Evolutionary conservation across 2,329 filamentous ascomycete species (phyloP), one percentile per base, ranked within the genome.

Genomic region (Clonostachys chloroleuca): DNA sequence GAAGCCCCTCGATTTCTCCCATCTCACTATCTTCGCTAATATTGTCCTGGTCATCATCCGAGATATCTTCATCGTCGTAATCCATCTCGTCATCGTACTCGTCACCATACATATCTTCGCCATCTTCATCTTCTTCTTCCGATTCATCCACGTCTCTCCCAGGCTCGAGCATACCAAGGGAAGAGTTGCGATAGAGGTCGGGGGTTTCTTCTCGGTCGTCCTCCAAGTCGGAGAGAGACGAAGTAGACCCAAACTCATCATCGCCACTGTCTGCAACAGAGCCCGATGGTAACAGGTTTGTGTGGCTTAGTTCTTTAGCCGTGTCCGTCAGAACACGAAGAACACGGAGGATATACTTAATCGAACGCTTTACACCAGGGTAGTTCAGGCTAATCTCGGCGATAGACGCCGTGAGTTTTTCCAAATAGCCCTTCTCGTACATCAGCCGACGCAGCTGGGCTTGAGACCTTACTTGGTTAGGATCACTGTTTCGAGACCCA

Each of bases 351-450:
- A 99, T 96, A 65, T 96, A 95, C 70, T 97, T 99, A 59, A 99
- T 90, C 13, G 92, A 92, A 42, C 92, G 84, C 72, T 95, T 96
- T 14, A 95, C 89, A 24, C 89, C 87, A 0, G 92, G 92, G 66
- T 95, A 96, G 56, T 95, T 95, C 51, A 99, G 80, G 62, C 96
- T 94, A 50, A 99, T 87, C 58, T 99, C 95, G 16, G 94, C 90
- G 56, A 99, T 92, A 1, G 95, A 95, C 12, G 85, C 82, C 3
- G 94, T 97, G 49, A 99, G 71, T 43, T 92, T 87, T 20, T 88
- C 81, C 51, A 97, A 85, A 63, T 94, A 96, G 47, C 95, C 91
- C 71, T 97, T 99, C 69, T 99, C 94, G 58, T 95, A 97, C 94
- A 99, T 99, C 50, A 96, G 83, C 55, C 91, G 89, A 34, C 89